A percentile compares a stretch with the other conserved stretches of the same genome.
Conservation (phyloP, 345 rosid genomes). For the Nephelium lappaceum region DNA sequence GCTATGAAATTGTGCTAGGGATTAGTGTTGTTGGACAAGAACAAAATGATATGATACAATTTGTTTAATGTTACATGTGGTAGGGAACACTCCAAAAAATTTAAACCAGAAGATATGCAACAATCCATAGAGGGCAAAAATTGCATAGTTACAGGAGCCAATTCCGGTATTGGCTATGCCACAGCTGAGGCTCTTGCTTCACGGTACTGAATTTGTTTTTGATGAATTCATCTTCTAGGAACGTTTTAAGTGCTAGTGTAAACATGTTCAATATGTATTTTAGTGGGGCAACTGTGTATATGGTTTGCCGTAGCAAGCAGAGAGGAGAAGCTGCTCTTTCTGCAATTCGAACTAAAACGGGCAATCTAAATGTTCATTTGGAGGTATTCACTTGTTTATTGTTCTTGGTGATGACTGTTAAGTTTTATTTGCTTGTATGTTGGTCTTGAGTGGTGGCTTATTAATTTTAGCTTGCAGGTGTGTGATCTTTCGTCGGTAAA, state of each 20-base stretch:
- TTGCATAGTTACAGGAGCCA: slow-evolving; percentile 93
- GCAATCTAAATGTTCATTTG: slow-evolving; percentile 73
- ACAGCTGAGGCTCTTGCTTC: slow-evolving; percentile 93
- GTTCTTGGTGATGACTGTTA: slow-evolving; percentile 1
- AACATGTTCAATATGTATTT: not conserved
- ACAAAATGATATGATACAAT: not conserved
- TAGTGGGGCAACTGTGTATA: slow-evolving; percentile 86
- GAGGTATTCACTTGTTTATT: slow-evolving; percentile 50
- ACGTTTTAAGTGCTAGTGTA: not conserved
- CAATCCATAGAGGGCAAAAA: slow-evolving; percentile 62
- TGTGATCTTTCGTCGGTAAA: slow-evolving; percentile 84
- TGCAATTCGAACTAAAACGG: slow-evolving; percentile 64
- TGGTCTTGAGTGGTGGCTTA: slow-evolving; percentile 18
- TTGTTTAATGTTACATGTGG: slow-evolving; percentile 7
- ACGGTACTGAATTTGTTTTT: slow-evolving; percentile 44
- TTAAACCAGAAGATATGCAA: slow-evolving; percentile 73
- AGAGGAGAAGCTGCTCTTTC: slow-evolving; percentile 85
- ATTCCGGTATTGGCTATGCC: slow-evolving; percentile 90
- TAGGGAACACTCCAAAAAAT: slow-evolving; percentile 76
- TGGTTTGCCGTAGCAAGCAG: slow-evolving; percentile 87
- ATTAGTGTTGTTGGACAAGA: not conserved
- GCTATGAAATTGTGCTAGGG: no score
- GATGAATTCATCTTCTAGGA: not conserved
- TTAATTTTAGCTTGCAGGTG: slow-evolving; percentile 53
- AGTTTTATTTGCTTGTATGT: not conserved